These are phyloP conservation scores for Verticillium albo-atrum DNA, from an alignment of 2,329 filamentous ascomycete genomes.

Conservation along the genomic window DNA sequence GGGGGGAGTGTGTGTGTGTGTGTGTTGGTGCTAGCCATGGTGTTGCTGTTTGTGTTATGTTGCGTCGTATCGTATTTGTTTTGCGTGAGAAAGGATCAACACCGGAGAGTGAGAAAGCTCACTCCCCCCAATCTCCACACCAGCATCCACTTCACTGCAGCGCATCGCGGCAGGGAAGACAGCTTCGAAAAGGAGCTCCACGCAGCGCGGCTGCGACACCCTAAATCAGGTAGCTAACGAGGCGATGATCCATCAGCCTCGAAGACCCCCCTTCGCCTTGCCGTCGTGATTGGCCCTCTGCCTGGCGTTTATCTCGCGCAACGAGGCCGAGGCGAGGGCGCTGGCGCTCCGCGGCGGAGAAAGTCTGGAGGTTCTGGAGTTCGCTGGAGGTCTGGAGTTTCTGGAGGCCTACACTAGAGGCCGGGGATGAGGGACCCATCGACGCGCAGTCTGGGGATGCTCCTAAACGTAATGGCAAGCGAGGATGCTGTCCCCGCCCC, in stretches of 20 bases:
- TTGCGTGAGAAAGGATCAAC: too few species aligned
- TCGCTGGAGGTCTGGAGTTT: neutral
- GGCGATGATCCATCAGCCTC: neutral
- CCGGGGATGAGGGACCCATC: neutral
- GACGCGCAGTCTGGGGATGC: neutral
- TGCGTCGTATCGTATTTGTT: neutral
- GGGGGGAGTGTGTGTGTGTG: too few species aligned
- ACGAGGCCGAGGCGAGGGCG: neutral
- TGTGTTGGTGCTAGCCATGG: too few species aligned
- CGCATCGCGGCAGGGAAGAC: neutral
- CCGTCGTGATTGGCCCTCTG: neutral
- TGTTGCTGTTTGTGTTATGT: neutral
- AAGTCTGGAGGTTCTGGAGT: neutral
- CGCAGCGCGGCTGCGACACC: constrained; percentile 4
- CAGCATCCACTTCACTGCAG: neutral
- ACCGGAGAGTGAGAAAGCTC: neutral
- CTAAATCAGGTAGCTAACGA: neutral
- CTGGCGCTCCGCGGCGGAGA: neutral
- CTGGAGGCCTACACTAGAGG: too few species aligned
- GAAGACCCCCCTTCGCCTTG: neutral
- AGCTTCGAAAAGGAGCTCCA: neutral
- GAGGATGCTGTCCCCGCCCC: too few species aligned
- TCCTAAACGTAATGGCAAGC: neutral
- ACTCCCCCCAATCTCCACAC: neutral
- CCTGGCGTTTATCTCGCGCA: neutral